Percentiles rank a stretch among this genome's conserved stretches.
These are phyloP conservation scores for Scenedesmus sp. DNA, from an alignment of 163 green algal genomes.

Conservation along the genomic window DNA sequence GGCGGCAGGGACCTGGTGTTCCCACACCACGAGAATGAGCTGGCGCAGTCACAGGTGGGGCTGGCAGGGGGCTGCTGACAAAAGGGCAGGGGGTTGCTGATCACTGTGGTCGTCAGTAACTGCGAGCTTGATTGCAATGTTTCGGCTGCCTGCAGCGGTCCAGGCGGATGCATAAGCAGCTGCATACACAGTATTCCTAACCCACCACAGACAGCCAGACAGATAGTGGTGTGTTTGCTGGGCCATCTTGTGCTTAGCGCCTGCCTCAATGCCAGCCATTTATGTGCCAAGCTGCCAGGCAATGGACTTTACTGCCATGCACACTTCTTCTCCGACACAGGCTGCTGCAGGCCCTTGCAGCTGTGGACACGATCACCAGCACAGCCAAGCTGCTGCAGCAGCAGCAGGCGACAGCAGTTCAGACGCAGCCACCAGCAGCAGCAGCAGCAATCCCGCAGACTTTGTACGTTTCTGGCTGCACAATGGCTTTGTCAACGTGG, in stretches of 20 bases:
- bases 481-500: slow-evolving; percentile 97
- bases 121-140: too few relatives aligned
- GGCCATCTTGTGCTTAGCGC: slow-evolving; percentile 40
- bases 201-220: too few relatives aligned
- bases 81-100: too few relatives aligned
- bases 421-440: neutral
- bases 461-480: slow-evolving; percentile 96
- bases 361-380: slow-evolving; percentile 41
- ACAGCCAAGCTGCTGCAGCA: neutral
- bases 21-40: slow-evolving; percentile 99
- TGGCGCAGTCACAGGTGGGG: slow-evolving; percentile 87
- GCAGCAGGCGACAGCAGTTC: slow-evolving; percentile 24
- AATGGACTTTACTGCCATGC: neutral
- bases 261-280: slow-evolving; percentile 46
- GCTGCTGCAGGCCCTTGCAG: slow-evolving; percentile 43
- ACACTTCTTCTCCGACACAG: neutral
- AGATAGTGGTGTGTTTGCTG: neutral
- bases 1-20: slow-evolving; percentile 87
- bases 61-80: neutral
- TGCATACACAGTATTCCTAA: too few relatives aligned
- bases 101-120: too few relatives aligned
- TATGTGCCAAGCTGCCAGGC: too few relatives aligned
- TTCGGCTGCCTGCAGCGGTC: neutral
- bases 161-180: neutral
- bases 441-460: slow-evolving; percentile 49